phyloP scores from a whole-genome alignment of 495 filamentous ascomycete species.

The Neurospora tetrasperma region DNA sequence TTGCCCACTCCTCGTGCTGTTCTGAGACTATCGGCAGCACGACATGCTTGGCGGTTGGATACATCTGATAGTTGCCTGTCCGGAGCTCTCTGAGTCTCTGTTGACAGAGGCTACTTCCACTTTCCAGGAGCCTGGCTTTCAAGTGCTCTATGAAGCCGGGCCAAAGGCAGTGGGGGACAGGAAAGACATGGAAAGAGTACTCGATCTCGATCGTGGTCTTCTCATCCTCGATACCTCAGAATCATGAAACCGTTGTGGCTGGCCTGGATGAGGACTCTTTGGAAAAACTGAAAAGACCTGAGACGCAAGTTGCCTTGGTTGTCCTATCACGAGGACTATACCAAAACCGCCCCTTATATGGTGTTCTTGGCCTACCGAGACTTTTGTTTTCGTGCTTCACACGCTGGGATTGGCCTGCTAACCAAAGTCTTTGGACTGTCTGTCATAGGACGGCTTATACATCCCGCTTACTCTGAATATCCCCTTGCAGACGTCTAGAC shows the following conservation, averaged over 20 bases:
- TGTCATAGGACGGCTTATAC: not conserved
- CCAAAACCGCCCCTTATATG: not conserved
- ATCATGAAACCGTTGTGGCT: conserved; percentile 26
- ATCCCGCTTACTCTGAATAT: not conserved
- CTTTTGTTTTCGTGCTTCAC: conserved; percentile 5
- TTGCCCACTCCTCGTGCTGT: conserved; percentile 6
- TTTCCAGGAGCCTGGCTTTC: conserved; percentile 17
- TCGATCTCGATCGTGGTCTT: conserved; percentile 3
- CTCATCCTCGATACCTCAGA: conserved; percentile 8
- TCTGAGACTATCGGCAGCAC: conserved; percentile 13
- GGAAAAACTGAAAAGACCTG: conserved; percentile 33
- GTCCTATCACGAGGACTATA: not conserved
- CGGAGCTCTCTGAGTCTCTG: conserved; percentile 1
- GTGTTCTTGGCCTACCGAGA: not conserved
- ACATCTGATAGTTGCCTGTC: conserved; percentile 14
- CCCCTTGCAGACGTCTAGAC: conserved; percentile 4
- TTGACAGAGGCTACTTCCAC: conserved; percentile 13
- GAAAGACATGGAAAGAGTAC: conserved; percentile 1
- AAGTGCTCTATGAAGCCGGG: conserved; percentile 8
- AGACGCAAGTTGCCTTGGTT: conserved; percentile 10
- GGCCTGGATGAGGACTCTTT: conserved; percentile 19
- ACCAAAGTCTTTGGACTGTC: conserved; percentile 6
- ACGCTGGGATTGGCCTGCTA: conserved; percentile 6
- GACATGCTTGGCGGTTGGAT: conserved; percentile 8
- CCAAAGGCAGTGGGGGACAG: conserved; percentile 29